phyloP scores from a whole-genome alignment of 2,329 filamentous ascomycete genomes.

The Colletotrichum somersetense region DNA sequence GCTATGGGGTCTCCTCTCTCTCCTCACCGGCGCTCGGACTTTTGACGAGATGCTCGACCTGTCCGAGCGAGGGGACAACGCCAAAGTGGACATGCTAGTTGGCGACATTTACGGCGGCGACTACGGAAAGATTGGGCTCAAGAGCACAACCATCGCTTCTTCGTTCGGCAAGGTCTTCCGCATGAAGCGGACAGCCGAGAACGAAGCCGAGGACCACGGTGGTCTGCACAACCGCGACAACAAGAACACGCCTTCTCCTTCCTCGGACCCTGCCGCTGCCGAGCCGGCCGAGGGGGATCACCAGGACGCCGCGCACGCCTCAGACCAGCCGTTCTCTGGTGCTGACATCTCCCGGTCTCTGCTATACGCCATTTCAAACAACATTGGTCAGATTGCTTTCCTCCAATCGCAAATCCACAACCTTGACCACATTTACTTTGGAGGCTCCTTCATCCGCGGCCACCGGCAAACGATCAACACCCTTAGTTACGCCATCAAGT shows the following conservation, averaged over 20 bases:
- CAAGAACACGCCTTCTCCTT: slow-evolving; percentile 45
- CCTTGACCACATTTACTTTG: slow-evolving; percentile 95
- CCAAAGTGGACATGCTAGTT: slow-evolving; percentile 94
- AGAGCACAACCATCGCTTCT: slow-evolving; percentile 94
- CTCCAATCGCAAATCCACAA: slow-evolving; percentile 96
- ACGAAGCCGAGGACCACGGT: slow-evolving; percentile 79
- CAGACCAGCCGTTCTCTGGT: slow-evolving; percentile 70
- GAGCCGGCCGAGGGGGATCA: slow-evolving; percentile 10
- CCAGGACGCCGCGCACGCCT: slow-evolving; percentile 45
- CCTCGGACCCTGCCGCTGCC: slow-evolving; percentile 39
- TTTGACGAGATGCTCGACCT: slow-evolving; percentile 98
- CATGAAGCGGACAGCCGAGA: slow-evolving; percentile 87
- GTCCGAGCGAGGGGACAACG: slow-evolving; percentile 92
- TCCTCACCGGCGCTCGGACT: slow-evolving; percentile 92
- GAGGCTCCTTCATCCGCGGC: slow-evolving; percentile 94
- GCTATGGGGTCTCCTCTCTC: slow-evolving; percentile 92
- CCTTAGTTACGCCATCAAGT: slow-evolving; percentile 94
- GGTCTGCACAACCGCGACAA: slow-evolving; percentile 66
- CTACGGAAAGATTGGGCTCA: slow-evolving; percentile 95
- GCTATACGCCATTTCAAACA: slow-evolving; percentile 96
- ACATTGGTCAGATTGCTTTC: slow-evolving; percentile 97
- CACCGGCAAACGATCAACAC: slow-evolving; percentile 99
- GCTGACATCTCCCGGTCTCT: slow-evolving; percentile 92
- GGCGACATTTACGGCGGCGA: slow-evolving; percentile 98
- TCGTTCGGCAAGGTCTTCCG: slow-evolving; percentile 98